A percentile compares a stretch with the other conserved stretches of the same genome.
These are phyloP conservation scores for Prototheca cutis DNA, from an alignment of 163 green algal species.

Conservation along the genomic window DNA sequence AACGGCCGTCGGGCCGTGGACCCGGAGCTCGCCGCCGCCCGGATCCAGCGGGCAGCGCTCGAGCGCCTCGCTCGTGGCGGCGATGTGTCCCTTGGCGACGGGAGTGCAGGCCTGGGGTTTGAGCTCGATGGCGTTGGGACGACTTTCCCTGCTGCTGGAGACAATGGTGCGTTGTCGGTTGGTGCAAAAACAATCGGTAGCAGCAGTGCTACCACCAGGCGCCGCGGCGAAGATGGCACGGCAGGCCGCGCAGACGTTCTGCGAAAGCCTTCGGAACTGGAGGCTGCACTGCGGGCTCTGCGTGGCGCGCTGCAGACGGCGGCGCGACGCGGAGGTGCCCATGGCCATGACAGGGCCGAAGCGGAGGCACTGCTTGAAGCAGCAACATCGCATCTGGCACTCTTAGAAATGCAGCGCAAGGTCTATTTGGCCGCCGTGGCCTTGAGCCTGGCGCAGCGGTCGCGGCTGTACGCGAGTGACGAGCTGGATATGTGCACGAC, in stretches of 20 bases:
- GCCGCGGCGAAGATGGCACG: too few species aligned
- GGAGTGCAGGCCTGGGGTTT: too few species aligned
- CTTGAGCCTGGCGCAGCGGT: slow-evolving; percentile 48
- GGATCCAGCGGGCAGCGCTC: slow-evolving; percentile 4
- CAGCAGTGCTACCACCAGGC: too few species aligned
- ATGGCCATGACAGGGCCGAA: neutral
- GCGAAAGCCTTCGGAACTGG: slow-evolving; percentile 35
- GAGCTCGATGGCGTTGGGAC: too few species aligned
- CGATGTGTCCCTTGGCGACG: too few species aligned
- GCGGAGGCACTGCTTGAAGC: slow-evolving; percentile 19
- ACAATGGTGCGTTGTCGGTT: too few species aligned
- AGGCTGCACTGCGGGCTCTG: slow-evolving; percentile 45
- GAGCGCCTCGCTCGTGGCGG: slow-evolving; percentile 27
- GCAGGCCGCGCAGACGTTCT: slow-evolving; percentile 30
- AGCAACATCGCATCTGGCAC: slow-evolving; percentile 38
- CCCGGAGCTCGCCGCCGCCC: slow-evolving; percentile 21
- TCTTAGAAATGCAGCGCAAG: slow-evolving; percentile 39
- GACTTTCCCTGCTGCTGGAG: too few species aligned
- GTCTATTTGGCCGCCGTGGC: slow-evolving; percentile 43
- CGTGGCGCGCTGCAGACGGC: slow-evolving; percentile 10
- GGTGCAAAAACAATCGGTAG: too few species aligned
- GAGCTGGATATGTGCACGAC: slow-evolving; percentile 75
- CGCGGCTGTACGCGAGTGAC: slow-evolving; percentile 72
- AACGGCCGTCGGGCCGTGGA: slow-evolving; percentile 1
- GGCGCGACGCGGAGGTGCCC: neutral